Conservation (phyloP, 2,329 filamentous ascomycete species). For the Myriosclerotinia curreyana region DNA sequence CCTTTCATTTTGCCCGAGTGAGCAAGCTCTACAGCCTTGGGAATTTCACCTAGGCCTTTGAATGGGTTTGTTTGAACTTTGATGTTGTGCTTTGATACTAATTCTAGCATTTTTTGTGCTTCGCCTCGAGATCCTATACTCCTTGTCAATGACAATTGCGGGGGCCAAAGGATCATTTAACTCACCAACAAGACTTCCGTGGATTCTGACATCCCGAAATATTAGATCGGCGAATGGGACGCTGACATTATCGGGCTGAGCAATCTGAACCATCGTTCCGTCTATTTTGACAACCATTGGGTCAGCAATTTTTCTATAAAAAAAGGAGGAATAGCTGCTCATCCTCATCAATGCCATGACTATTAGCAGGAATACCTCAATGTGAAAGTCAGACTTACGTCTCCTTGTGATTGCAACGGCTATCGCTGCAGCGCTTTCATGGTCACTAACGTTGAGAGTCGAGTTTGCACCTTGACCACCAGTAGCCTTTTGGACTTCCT, state of each 20-base stretch:
- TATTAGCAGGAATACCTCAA: neutral
- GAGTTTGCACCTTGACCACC: conserved; percentile 50
- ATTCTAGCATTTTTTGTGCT: conserved; percentile 47
- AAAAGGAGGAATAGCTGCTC: neutral
- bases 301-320: neutral
- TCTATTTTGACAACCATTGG: conserved; percentile 13
- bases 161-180: conserved; percentile 15
- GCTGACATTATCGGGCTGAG: conserved; percentile 46
- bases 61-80: conserved; percentile 51
- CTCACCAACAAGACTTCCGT: conserved; percentile 44
- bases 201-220: conserved; percentile 52
- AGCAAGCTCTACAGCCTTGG: conserved; percentile 49
- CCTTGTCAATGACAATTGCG: conserved; percentile 12
- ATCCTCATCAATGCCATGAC: conserved; percentile 13
- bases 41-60: conserved; percentile 50
- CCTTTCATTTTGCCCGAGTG: conserved; percentile 53
- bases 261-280: conserved; percentile 56
- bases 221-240: conserved; percentile 48
- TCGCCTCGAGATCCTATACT: conserved; percentile 44
- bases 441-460: conserved; percentile 54
- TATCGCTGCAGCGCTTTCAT: conserved; percentile 47
- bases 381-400: conserved; percentile 41
- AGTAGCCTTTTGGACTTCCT: conserved; percentile 48
- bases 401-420: conserved; percentile 56
- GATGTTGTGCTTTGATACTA: conserved; percentile 47